phyloP scores from a whole-genome alignment of 768 basidiomycete genomes.

The Hygrophoropsis aurantiaca region DNA sequence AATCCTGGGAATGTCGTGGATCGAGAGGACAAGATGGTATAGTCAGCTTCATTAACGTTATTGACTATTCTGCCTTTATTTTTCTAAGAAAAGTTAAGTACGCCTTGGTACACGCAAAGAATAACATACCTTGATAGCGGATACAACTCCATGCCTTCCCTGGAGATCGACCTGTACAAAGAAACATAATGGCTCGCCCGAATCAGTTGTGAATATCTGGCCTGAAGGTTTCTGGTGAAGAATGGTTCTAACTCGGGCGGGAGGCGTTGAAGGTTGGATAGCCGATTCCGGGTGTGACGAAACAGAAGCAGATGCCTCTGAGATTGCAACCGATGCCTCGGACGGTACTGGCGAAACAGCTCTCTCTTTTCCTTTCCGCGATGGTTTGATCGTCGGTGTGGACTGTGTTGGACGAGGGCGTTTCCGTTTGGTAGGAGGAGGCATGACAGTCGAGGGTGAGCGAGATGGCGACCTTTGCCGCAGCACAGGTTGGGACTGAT shows the following conservation, averaged over 20 bases:
- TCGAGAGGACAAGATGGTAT: slow-evolving; percentile 53
- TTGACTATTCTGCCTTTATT: slow-evolving; percentile 61
- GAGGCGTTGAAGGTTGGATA: background rate
- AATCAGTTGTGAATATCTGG: slow-evolving; percentile 43
- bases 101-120: background rate
- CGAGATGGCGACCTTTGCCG: slow-evolving; percentile 6
- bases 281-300: slow-evolving; percentile 13
- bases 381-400: slow-evolving; percentile 14
- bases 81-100: slow-evolving; percentile 42
- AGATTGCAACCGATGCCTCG: slow-evolving; percentile 5
- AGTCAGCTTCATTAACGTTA: slow-evolving; percentile 57
- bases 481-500: too few species aligned
- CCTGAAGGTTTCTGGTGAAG: slow-evolving; percentile 17
- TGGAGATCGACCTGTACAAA: slow-evolving; percentile 70
- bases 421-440: background rate
- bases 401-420: background rate
- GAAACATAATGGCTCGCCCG: slow-evolving; percentile 50
- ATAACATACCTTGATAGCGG: slow-evolving; percentile 57
- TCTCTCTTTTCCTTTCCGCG: slow-evolving; percentile 29
- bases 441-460: slow-evolving; percentile 4
- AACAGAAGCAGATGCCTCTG: slow-evolving; percentile 9
- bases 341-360: slow-evolving; percentile 13
- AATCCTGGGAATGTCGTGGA: slow-evolving; percentile 53
- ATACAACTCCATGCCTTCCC: slow-evolving; percentile 49
- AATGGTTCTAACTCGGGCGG: slow-evolving; percentile 2